Evolutionary conservation across 2,329 filamentous ascomycete genomes (phyloP), one percentile per base, ranked within the genome.

Genomic region (Ceratocystis papillata): DNA sequence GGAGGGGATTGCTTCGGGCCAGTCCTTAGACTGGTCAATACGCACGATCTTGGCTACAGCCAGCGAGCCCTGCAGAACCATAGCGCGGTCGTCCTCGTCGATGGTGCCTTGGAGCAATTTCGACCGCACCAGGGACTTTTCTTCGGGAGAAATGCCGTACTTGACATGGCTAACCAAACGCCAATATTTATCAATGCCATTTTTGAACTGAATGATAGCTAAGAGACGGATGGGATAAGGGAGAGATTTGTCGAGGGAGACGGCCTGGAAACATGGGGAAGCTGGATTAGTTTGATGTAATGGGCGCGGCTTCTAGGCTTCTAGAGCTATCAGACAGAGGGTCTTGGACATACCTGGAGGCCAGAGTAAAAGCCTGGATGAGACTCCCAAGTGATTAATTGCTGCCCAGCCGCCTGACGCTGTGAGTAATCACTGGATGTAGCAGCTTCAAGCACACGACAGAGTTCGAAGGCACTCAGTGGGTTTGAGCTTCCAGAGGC

Each of bases 121-220:
- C 3, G 83, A 83, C 62, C 93, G 86, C 65, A 99, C 94, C 46
- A 82, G 73, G 8, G 81, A 78, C 75, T 94, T 96, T 73, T 96
- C 89, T 22, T 87, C 83, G 33, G 83, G 82, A 73, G 87, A 85
- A 66, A 88, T 83, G 62, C 89, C 85, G 44, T 88, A 89, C 73
- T 78, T 80, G 33, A 74, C 63, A 67, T 76, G 70, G 44, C 77
- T 73, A 81, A 90, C 73, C n/a, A 77, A 70, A 15, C 94, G 83
- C 94, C 94, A 99, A 75, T 91, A 90, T 73, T 88, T 91, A 74
- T 97, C 93, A 75, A 97, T 92, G 65, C 92, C 94, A 75, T 97
- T 96, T 75, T 97, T 97, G 65, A 99, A 81, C 73, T 96, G 89
- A 70, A 97, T 96, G 67, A 97, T 85, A 65, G 93, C 89, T 10